A percentile compares a stretch with the other conserved stretches of the same genome.
Conservation (phyloP, 257 asterid genomes). For the Parsonsia alboflavescens region DNA sequence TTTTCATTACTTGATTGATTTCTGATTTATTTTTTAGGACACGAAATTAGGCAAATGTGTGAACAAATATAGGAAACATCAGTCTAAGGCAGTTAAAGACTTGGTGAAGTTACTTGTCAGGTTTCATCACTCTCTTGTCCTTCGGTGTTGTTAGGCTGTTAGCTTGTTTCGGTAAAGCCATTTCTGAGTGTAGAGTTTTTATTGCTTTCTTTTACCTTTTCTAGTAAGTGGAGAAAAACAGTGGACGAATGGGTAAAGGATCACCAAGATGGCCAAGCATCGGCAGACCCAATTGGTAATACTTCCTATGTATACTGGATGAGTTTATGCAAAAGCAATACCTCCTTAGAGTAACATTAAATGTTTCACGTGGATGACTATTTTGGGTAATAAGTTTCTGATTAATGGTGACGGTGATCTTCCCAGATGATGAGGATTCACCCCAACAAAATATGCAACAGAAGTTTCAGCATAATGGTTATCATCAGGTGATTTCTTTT, state of each 20-base stretch:
- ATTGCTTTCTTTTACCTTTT: slow-evolving; percentile 2
- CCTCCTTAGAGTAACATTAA: not conserved
- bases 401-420: slow-evolving; percentile 41
- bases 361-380: slow-evolving; percentile 3
- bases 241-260: slow-evolving; percentile 94
- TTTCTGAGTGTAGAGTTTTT: slow-evolving; percentile 2
- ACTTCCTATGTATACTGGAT: not conserved
- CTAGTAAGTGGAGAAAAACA: slow-evolving; percentile 88
- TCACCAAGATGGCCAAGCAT: slow-evolving; percentile 45
- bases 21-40: slow-evolving; percentile 38
- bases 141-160: not conserved
- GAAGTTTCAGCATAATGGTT: slow-evolving; percentile 66
- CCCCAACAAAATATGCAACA: slow-evolving; percentile 67
- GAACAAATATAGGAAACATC: slow-evolving; percentile 78
- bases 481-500: slow-evolving; percentile 67
- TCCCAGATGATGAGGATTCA: slow-evolving; percentile 92
- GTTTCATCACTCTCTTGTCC: slow-evolving; percentile 25
- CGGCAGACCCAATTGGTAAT: slow-evolving; percentile 63
- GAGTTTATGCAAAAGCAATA: not conserved
- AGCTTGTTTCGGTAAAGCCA: slow-evolving; percentile 1
- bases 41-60: slow-evolving; percentile 91
- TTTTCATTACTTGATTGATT: slow-evolving; percentile 1
- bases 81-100: slow-evolving; percentile 66
- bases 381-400: slow-evolving; percentile 23
- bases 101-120: slow-evolving; percentile 92